A percentile compares a stretch with the other conserved stretches of the same genome.
phyloP scores from a whole-genome alignment of 192 early-diverging fungal genomes.

The Coemansia sp. region DNA sequence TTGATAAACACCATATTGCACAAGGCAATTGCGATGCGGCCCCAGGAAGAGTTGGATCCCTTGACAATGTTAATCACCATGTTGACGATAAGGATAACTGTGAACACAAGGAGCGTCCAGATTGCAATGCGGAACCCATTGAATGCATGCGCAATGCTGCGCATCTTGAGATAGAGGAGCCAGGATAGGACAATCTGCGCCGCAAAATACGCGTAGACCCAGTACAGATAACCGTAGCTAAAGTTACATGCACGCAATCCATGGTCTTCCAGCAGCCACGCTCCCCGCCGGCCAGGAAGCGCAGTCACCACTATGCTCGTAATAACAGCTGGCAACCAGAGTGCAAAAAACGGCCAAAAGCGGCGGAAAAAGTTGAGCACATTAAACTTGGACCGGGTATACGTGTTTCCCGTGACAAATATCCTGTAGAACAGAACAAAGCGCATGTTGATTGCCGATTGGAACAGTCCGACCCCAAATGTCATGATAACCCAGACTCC shows the following conservation, averaged over 20 bases:
- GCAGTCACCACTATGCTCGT: constrained; percentile 29
- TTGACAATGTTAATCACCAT: constrained; percentile 48
- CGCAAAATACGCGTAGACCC: constrained; percentile 41
- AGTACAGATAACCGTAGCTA: constrained; percentile 38
- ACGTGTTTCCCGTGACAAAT: constrained; percentile 36
- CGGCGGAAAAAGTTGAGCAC: constrained; percentile 29
- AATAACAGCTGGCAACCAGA: constrained; percentile 29
- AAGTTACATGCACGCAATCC: constrained; percentile 37
- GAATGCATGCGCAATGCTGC: constrained; percentile 39
- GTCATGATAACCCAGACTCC: constrained; percentile 36
- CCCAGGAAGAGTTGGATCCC: constrained; percentile 42
- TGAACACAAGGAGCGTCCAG: constrained; percentile 40
- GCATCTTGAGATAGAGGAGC: constrained; percentile 38
- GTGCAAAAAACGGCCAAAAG: constrained; percentile 39
- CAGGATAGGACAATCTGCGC: constrained; percentile 36
- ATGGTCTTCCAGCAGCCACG: constrained; percentile 46
- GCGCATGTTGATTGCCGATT: constrained; percentile 36
- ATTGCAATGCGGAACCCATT: constrained; percentile 46
- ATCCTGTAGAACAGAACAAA: constrained; percentile 39
- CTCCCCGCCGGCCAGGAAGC: constrained; percentile 28
- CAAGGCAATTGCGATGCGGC: constrained; percentile 35
- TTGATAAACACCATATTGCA: constrained; percentile 36
- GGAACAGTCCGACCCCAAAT: constrained; percentile 24
- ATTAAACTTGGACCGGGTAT: constrained; percentile 13
- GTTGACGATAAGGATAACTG: constrained; percentile 20